Percentiles rank a stretch among this genome's conserved stretches.
Evolutionary conservation across 139 green algal genomes (phyloP).

Genomic region (Astrephomene gubernaculifera): DNA sequence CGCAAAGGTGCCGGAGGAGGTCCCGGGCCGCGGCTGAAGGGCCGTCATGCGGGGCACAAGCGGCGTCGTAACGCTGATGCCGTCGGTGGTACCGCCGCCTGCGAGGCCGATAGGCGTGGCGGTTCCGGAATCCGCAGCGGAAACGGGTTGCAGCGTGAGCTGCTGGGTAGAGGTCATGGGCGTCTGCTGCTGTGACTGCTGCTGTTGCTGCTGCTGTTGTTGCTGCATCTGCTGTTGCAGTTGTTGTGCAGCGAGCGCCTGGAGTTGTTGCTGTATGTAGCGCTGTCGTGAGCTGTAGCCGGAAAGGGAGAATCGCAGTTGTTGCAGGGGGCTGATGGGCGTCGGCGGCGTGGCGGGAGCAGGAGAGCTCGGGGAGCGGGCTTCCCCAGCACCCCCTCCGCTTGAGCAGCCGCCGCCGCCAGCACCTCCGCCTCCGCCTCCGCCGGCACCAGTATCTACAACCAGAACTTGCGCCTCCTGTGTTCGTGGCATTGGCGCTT

Average conservation of each 20-base stretch:
- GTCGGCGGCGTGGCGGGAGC: not conserved
- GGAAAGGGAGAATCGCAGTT: not conserved
- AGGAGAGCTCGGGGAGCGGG: not conserved
- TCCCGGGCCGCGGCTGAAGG: constrained; percentile 13
- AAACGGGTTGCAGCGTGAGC: too few relatives aligned
- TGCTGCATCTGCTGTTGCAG: too few relatives aligned
- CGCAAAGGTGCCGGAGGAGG: not conserved
- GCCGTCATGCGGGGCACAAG: not conserved
- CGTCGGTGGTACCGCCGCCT: not conserved
- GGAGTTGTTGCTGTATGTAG: too few relatives aligned
- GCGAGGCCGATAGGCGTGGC: not conserved
- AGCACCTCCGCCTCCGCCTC: not conserved
- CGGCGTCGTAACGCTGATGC: not conserved
- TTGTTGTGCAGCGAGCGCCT: too few relatives aligned
- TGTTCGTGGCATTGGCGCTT: not conserved
- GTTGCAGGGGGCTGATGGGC: constrained; percentile 10
- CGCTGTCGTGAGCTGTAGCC: not conserved
- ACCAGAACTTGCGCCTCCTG: constrained; percentile 21
- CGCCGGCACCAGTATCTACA: not conserved
- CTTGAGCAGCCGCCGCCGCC: not conserved
- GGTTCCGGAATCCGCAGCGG: not conserved
- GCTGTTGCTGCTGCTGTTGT: constrained; percentile 16
- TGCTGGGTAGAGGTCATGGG: too few relatives aligned
- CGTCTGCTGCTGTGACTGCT: too few relatives aligned
- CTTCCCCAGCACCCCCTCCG: too few relatives aligned